A percentile compares a stretch with the other conserved stretches of the same genome.
Evolutionary conservation across 306 rosid species (phyloP).

Genomic region (Gleditsia sinensis): DNA sequence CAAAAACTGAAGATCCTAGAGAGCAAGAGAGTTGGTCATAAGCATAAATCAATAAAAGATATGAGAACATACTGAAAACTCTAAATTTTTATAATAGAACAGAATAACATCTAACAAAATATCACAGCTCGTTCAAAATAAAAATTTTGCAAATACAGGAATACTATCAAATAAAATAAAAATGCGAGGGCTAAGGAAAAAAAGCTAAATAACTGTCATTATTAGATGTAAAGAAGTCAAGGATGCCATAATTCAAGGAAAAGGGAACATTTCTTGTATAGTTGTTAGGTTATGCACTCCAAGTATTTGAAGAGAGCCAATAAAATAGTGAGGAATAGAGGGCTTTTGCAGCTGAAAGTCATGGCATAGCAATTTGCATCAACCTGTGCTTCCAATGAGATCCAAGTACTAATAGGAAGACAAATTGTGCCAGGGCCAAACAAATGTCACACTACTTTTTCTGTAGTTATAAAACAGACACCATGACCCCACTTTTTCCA

Average conservation of each 20-base stretch:
- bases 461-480: not conserved
- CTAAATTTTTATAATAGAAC: not conserved
- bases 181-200: not conserved
- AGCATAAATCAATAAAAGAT: constrained; percentile 17
- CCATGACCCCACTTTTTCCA: not conserved
- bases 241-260: not conserved
- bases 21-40: constrained; percentile 29
- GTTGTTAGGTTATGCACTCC: not conserved
- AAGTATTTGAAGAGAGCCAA: not conserved
- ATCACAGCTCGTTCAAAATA: not conserved
- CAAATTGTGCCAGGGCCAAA: not conserved
- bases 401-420: not conserved
- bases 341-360: not conserved
- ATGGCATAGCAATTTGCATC: constrained; percentile 13
- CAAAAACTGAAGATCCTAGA: constrained; percentile 73
- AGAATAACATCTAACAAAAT: not conserved
- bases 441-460: constrained; percentile 5
- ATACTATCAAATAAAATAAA: not conserved
- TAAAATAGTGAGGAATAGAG: constrained; percentile 5
- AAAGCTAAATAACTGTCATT: constrained; percentile 4
- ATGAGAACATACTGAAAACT: not conserved
- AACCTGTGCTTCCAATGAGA: constrained; percentile 1
- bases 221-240: not conserved
- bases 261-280: not conserved
- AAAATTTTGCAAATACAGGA: not conserved